Base-by-base conservation (phyloP, 2,329 filamentous ascomycete species). In the Sporothrix brunneoviolacea region DNA sequence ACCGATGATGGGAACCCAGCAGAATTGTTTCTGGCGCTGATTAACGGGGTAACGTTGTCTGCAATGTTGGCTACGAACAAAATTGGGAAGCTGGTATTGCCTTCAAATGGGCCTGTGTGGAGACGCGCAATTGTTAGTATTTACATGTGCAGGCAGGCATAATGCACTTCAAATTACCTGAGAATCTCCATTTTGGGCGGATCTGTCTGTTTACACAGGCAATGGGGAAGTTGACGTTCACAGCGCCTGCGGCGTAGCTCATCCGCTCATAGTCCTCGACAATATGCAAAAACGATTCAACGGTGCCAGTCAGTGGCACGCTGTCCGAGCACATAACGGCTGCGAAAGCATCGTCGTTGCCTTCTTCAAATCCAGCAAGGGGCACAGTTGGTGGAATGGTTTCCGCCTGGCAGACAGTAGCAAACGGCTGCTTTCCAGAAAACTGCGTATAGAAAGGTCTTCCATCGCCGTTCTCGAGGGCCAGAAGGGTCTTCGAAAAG, bases 241-340 rank as follows among this genome's bases (percentile, higher is more conserved):
- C 64, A 0, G 70, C 70, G 0, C 76, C 76, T 0, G 69, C 67
- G 13, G 65, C 65, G 2, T 59, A 61, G 54, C 73, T 76, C 8
- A 70, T 64, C 0, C 60, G 52, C 18, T 59, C 56, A 18, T 74
- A 60, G 27, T 57, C 54, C 4, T 64, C 54, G 4, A 67, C 63
- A 39, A 68, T 67, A 4, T 55, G 52, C 7, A 57, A 61, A 38
- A 72, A 68, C 4, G 67, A 62, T 1, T 65, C 60, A 0, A 66
- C 60, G 0, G 66, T 65, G 18, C 63, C 57, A 10, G 59, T 57
- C 2, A 64, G 52, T 0, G 63, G 60, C 27, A 60, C 61, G 3
- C 61, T 60, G 56, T 76, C 74, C 0, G 72, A 64, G 55, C 74
- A 76, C 61, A 71, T 67, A 37, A 77, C 70, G 8, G 67, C 69